These are phyloP conservation scores for Kwoniella shandongensis DNA, from an alignment of 768 basidiomycete genomes.

Conservation along the genomic window DNA sequence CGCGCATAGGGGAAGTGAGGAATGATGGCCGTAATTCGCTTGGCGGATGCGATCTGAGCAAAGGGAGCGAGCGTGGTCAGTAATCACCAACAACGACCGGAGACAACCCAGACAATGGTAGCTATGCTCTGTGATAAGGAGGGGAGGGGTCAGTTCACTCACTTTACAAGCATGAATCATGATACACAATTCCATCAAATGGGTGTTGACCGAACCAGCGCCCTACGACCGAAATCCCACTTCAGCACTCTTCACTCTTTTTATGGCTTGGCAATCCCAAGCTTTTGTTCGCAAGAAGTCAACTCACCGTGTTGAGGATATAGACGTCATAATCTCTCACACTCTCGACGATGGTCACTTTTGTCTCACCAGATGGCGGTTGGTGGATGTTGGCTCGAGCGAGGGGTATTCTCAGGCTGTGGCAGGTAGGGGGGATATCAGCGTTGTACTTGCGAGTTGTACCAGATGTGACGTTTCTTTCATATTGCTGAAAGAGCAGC, in stretches of 20 bases:
- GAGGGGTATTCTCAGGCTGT: conserved; percentile 86
- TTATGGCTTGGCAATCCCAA: not conserved
- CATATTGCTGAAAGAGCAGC: too few relatives aligned
- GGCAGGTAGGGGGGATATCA: not conserved
- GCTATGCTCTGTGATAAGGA: too few relatives aligned
- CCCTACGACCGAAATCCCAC: conserved; percentile 36
- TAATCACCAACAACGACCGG: too few relatives aligned
- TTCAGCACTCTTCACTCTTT: not conserved
- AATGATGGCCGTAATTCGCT: conserved; percentile 94
- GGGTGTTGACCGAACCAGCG: conserved; percentile 78
- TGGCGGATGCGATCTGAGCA: conserved; percentile 74
- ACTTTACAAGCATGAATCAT: conserved; percentile 93
- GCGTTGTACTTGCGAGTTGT: not conserved
- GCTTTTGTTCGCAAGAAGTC: too few relatives aligned
- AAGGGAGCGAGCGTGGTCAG: not conserved
- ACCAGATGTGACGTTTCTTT: conserved; percentile 30
- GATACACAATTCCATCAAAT: conserved; percentile 97
- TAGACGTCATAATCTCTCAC: conserved; percentile 98
- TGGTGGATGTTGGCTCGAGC: conserved; percentile 64
- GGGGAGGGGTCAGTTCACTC: conserved; percentile 7
- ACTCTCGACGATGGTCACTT: conserved; percentile 90
- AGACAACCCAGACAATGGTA: too few relatives aligned
- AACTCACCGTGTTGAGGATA: conserved; percentile 71
- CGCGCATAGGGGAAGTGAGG: conserved; percentile 96
- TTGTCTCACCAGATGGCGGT: conserved; percentile 79